Evolutionary conservation across 352 stramenopile species (phyloP).

Genomic region (Aphanomyces euteiches): DNA sequence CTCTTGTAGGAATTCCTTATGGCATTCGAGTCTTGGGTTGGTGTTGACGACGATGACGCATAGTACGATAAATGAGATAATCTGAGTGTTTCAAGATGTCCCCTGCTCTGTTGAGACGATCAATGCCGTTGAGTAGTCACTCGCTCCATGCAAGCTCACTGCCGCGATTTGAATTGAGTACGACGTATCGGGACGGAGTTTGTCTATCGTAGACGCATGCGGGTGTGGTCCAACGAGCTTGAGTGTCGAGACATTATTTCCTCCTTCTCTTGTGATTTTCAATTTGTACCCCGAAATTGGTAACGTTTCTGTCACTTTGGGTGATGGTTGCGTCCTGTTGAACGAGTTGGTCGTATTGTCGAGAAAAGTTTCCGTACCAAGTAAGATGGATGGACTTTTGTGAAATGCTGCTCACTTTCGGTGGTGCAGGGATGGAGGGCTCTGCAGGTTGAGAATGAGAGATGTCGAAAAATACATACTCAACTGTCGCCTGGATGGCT

Average conservation of each 20-base stretch:
- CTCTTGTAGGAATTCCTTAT: slow-evolving; percentile 67
- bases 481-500: slow-evolving; percentile 42
- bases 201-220: slow-evolving; percentile 35
- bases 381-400: slow-evolving; percentile 34
- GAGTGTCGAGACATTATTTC: slow-evolving; percentile 5
- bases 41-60: slow-evolving; percentile 64
- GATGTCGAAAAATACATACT: background rate
- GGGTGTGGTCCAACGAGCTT: slow-evolving; percentile 39
- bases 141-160: slow-evolving; percentile 55
- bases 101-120: background rate
- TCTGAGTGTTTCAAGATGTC: slow-evolving; percentile 3
- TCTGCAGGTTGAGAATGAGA: slow-evolving; percentile 31
- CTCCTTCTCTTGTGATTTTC: slow-evolving; percentile 30
- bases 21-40: slow-evolving; percentile 84
- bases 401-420: slow-evolving; percentile 32
- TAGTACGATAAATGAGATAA: slow-evolving; percentile 18
- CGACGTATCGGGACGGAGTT: slow-evolving; percentile 40
- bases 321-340: slow-evolving; percentile 37
- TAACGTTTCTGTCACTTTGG: slow-evolving; percentile 45
- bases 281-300: slow-evolving; percentile 69
- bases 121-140: slow-evolving; percentile 41
- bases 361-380: slow-evolving; percentile 35
- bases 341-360: background rate
- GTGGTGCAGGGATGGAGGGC: slow-evolving; percentile 36
- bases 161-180: slow-evolving; percentile 50